Base-by-base conservation (phyloP, 495 filamentous ascomycete species). In the Hypoxylon perforatum region DNA sequence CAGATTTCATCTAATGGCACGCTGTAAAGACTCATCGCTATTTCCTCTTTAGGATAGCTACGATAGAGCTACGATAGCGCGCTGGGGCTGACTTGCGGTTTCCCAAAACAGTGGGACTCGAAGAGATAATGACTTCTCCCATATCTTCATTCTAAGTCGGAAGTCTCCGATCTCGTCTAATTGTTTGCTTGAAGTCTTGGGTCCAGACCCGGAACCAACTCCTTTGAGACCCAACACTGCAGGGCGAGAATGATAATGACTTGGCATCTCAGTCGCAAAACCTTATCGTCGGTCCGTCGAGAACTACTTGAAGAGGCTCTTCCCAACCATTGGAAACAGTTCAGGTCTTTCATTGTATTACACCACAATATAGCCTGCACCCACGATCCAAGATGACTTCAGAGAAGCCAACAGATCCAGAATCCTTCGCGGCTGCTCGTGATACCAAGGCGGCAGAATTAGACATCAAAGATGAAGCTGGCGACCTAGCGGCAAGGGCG, bases 391-490 rank as follows among this genome's bases (percentile, higher is more conserved):
- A 59, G 30, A 61, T 57, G 42, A 28, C 38, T 51, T 58, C 58
- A 2, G 52, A 58, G 47, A 61, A 39, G 14, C 2, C 35, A 49
- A 41, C 14, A 15, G 36, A 10, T 19, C 50, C 46, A 36, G 22
- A 55, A 28, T 19, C 15, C 9, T 21, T 44, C 18, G 30, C 33
- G 14, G n/a, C n/a, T 41, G 11, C 18, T 10, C 18, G 9, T 10
- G 57, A 66, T 17, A 25, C 19, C 28, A 48, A 60, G 21, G 60
- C 41, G 21, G 51, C 12, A 11, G 42, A 47, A 25, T 19, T 57
- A 7, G 39, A 61, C 18, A 73, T 75, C 35, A 58, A 74, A 18
- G 71, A 74, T 51, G 71, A 74, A 42, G 57, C 71, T 12, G 71
- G 71, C 11, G 25, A 14, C 0, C 19, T 71, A 21, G 73, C 70